A percentile compares a stretch with the other conserved stretches of the same genome.
These are phyloP conservation scores for Coffea eugenioides DNA, from an alignment of 257 asterid species.

Conservation along the genomic window DNA sequence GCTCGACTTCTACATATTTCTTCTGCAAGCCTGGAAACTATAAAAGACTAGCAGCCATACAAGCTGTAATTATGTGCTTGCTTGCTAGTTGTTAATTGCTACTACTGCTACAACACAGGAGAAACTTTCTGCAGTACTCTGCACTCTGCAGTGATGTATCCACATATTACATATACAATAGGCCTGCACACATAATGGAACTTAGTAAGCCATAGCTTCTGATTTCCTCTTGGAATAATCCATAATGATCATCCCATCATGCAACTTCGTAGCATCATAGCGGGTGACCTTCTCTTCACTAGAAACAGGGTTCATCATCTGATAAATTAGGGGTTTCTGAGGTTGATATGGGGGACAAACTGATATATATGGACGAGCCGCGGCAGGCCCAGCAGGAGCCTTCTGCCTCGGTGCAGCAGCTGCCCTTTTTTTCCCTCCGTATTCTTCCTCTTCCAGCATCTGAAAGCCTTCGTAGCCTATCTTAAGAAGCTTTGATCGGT, in stretches of 20 bases:
- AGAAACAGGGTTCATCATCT: conserved; percentile 10
- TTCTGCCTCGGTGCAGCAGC: not conserved
- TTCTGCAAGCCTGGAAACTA: too few relatives aligned
- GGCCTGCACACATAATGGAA: not conserved
- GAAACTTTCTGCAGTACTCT: too few relatives aligned
- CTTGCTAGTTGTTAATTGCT: too few relatives aligned
- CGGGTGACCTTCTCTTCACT: not conserved
- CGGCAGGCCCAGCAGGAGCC: not conserved
- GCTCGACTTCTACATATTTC: too few relatives aligned
- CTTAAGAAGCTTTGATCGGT: conserved; percentile 9
- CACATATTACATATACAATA: not conserved
- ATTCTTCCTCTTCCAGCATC: conserved; percentile 1
- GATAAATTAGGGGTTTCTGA: conserved; percentile 1
- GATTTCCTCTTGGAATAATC: conserved; percentile 32
- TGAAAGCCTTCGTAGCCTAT: conserved; percentile 27
- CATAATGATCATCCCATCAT: conserved; percentile 21
- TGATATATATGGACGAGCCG: not conserved
- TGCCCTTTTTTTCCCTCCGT: not conserved
- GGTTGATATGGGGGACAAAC: not conserved
- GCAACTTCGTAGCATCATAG: conserved; percentile 26
- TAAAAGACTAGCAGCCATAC: too few relatives aligned
- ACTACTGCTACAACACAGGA: too few relatives aligned
- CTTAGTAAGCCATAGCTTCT: conserved; percentile 36
- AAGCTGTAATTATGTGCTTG: too few relatives aligned
- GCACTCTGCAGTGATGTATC: too few relatives aligned